phyloP scores from a whole-genome alignment of 106 monocot genomes.

The Vanilla planifolia region DNA sequence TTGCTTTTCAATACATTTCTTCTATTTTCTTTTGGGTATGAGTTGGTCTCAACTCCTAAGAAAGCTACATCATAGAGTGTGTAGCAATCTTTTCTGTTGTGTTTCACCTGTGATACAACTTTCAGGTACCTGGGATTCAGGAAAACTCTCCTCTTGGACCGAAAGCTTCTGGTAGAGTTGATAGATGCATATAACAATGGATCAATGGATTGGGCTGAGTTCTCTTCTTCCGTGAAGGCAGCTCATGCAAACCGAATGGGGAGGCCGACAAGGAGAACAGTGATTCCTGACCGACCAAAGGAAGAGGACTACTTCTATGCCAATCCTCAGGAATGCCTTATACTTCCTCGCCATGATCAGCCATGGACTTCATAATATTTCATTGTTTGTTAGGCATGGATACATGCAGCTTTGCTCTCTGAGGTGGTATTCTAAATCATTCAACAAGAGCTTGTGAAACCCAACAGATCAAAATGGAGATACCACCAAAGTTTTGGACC shows the following conservation, averaged over 20 bases:
- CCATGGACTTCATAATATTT: conserved; percentile 12
- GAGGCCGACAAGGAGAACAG: conserved; percentile 36
- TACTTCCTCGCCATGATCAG: conserved; percentile 15
- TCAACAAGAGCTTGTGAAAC: neutral
- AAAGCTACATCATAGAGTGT: too few relatives aligned
- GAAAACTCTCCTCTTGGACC: conserved; percentile 62
- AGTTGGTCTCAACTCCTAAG: too few relatives aligned
- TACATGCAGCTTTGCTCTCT: neutral
- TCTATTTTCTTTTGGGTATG: too few relatives aligned
- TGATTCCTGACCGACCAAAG: conserved; percentile 79
- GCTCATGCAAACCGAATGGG: conserved; percentile 63
- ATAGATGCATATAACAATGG: conserved; percentile 60
- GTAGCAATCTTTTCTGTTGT: too few relatives aligned
- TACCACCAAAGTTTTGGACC: too few relatives aligned
- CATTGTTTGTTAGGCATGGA: neutral
- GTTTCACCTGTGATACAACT: neutral
- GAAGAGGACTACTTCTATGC: conserved; percentile 97
- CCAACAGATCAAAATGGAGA: neutral
- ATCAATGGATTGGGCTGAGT: conserved; percentile 68
- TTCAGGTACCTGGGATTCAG: conserved; percentile 71
- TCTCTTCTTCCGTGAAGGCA: conserved; percentile 57
- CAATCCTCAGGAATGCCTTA: conserved; percentile 87
- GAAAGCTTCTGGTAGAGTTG: conserved; percentile 60
- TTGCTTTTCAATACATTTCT: too few relatives aligned
- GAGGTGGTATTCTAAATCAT: too few relatives aligned